Evolutionary conservation across 73 alveolate species (phyloP).

Genomic region (Symbiodinium natans): DNA sequence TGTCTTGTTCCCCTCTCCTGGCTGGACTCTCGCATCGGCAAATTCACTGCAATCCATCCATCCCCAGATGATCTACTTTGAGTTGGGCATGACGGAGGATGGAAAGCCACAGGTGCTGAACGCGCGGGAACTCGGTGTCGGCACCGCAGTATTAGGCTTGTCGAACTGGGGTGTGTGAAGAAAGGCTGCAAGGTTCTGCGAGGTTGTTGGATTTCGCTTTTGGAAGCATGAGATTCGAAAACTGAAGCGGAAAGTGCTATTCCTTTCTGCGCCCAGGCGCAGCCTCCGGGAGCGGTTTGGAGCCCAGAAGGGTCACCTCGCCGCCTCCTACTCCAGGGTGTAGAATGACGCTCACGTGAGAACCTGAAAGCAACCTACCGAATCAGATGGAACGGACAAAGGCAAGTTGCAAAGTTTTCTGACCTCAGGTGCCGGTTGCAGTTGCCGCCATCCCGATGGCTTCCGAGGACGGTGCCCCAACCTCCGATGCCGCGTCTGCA

Average conservation of each 20-base stretch:
- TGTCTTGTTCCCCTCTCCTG: too few relatives aligned
- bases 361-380: too few relatives aligned
- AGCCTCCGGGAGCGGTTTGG: background rate
- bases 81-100: constrained; percentile 90
- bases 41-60: too few relatives aligned
- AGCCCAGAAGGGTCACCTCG: background rate
- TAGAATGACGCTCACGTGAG: too few relatives aligned
- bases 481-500: background rate
- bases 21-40: too few relatives aligned
- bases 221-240: too few relatives aligned
- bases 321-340: too few relatives aligned
- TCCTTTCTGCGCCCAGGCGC: background rate
- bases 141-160: too few relatives aligned
- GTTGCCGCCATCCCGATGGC: background rate
- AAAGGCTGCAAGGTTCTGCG: too few relatives aligned
- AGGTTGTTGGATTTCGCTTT: background rate
- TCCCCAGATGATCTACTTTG: constrained; percentile 67
- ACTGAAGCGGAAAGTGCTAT: too few relatives aligned
- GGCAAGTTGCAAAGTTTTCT: background rate
- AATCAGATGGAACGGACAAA: background rate
- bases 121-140: background rate
- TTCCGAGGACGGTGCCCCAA: background rate
- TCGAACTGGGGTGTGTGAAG: too few relatives aligned
- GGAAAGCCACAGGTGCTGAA: constrained; percentile 90
- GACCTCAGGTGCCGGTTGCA: background rate